phyloP scores from a whole-genome alignment of 768 basidiomycete species.

The Termitomyces sp. region DNA sequence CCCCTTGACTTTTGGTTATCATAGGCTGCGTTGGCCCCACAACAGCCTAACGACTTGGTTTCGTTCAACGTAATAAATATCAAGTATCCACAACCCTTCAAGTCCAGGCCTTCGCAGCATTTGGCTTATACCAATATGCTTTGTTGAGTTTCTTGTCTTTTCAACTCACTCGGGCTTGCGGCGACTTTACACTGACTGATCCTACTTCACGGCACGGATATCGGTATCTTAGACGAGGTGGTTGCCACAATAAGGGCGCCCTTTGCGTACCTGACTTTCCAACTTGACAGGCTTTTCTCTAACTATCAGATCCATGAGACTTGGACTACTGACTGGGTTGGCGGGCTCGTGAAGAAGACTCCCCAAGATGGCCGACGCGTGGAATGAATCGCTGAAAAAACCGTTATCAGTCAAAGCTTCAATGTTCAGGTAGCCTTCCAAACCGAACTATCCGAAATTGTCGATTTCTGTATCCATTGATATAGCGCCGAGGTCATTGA shows the following conservation, averaged over 20 bases:
- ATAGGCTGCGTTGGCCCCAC: not conserved
- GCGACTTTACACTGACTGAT: not conserved
- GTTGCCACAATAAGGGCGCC: not conserved
- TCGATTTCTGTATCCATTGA: too few species aligned
- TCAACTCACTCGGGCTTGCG: not conserved
- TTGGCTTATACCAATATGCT: not conserved
- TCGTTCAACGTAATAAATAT: not conserved
- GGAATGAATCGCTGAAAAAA: not conserved
- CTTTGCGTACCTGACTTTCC: not conserved
- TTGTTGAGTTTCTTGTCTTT: not conserved
- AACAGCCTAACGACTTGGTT: not conserved
- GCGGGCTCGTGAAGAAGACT: not conserved
- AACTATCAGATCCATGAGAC: not conserved
- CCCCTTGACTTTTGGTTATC: too few species aligned
- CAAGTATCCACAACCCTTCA: not conserved
- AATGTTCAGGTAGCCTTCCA: not conserved
- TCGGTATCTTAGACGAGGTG: not conserved
- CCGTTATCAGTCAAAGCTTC: not conserved
- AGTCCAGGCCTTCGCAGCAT: not conserved
- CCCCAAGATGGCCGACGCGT: not conserved
- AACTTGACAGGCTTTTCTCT: not conserved
- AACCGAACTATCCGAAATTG: not conserved
- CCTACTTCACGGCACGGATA: not conserved
- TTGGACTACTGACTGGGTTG: not conserved
- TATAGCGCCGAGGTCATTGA: too few species aligned